Percentiles rank a stretch among this genome's conserved stretches.
Evolutionary conservation across 2,329 filamentous ascomycete species (phyloP).

Genomic region (Colletotrichum tofieldiae): DNA sequence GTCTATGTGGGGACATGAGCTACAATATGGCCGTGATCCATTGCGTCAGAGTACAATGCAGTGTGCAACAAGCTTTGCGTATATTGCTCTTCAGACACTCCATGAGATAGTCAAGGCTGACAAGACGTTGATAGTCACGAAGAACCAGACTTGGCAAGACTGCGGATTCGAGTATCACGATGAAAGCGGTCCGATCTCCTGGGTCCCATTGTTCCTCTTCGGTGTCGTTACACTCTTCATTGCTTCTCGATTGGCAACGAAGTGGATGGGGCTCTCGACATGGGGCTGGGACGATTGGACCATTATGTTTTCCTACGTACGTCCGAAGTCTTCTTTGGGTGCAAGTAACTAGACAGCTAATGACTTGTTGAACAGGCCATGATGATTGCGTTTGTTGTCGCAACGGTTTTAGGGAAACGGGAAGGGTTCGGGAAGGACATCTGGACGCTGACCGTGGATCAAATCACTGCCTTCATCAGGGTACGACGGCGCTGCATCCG

Average conservation of each 20-base stretch:
- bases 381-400: slow-evolving; percentile 33
- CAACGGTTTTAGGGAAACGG: neutral
- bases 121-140: neutral
- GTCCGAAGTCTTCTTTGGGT: neutral
- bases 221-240: slow-evolving; percentile 5
- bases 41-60: slow-evolving; percentile 35
- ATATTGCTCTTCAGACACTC: neutral
- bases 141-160: slow-evolving; percentile 34
- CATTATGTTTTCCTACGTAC: slow-evolving; percentile 29
- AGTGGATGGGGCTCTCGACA: slow-evolving; percentile 19
- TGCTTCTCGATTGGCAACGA: neutral
- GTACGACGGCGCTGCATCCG: neutral
- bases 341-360: neutral
- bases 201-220: slow-evolving; percentile 29
- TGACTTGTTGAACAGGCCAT: neutral
- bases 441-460: slow-evolving; percentile 18
- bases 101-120: neutral
- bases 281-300: slow-evolving; percentile 38
- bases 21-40: slow-evolving; percentile 39
- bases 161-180: slow-evolving; percentile 30
- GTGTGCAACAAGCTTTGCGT: slow-evolving; percentile 35
- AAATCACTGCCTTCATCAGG: slow-evolving; percentile 22
- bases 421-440: slow-evolving; percentile 32
- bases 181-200: neutral
- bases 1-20: slow-evolving; percentile 33